Conservation (phyloP, 2,329 filamentous ascomycete species). For the Lecanoromycetidae sp. region DNA sequence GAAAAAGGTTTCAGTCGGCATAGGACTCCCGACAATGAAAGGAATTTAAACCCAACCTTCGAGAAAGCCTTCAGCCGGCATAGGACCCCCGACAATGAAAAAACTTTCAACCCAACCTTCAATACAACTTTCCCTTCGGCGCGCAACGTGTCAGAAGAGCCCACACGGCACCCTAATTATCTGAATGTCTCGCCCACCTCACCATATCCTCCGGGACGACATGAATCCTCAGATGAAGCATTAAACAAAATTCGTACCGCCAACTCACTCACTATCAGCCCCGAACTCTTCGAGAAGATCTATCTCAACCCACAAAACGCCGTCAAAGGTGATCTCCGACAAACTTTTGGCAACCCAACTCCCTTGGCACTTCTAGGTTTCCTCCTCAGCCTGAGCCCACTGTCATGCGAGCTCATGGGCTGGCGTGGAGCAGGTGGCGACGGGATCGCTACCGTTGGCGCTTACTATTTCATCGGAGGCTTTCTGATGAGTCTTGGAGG, state of each 20-base stretch:
- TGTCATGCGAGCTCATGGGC: slow-evolving; percentile 37
- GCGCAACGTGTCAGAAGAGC: slow-evolving; percentile 17
- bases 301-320: slow-evolving; percentile 44
- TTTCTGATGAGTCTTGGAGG: slow-evolving; percentile 41
- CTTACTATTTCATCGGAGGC: slow-evolving; percentile 18
- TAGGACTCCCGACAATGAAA: neutral
- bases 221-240: slow-evolving; percentile 28
- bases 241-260: slow-evolving; percentile 38
- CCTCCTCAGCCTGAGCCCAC: slow-evolving; percentile 29
- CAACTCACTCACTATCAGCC: slow-evolving; percentile 42
- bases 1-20: slow-evolving; percentile 3
- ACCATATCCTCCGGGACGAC: slow-evolving; percentile 24
- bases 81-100: too few relatives aligned
- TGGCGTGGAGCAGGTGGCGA: slow-evolving; percentile 41
- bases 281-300: slow-evolving; percentile 52
- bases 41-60: slow-evolving; percentile 5
- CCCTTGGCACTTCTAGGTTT: slow-evolving; percentile 41
- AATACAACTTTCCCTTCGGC: slow-evolving; percentile 15
- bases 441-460: slow-evolving; percentile 24
- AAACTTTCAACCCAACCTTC: slow-evolving; percentile 9
- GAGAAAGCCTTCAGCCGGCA: slow-evolving; percentile 5
- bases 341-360: slow-evolving; percentile 41
- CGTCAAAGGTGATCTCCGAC: slow-evolving; percentile 39
- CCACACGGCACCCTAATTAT: slow-evolving; percentile 3
- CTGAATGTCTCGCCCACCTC: slow-evolving; percentile 10